Percentiles rank a stretch among this genome's conserved stretches.
Conservation (phyloP, 2,329 filamentous ascomycete genomes). For the Microcera coccophila region DNA sequence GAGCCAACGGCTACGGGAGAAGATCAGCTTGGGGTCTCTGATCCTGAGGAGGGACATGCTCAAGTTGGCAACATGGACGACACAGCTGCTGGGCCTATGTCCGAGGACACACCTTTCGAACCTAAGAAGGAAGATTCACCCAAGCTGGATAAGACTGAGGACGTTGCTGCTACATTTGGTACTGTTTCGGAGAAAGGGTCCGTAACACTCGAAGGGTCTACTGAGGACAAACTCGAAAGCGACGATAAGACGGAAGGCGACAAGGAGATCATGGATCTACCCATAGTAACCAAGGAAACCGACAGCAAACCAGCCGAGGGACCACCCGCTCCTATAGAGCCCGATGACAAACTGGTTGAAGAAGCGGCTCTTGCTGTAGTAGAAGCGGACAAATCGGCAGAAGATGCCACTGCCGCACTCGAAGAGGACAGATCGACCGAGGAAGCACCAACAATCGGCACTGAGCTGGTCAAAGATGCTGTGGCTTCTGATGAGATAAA, state of each 20-base stretch:
- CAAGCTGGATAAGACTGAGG: neutral
- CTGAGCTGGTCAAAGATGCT: neutral
- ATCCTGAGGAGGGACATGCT: neutral
- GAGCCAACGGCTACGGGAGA: neutral
- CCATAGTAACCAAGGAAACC: constrained; percentile 1
- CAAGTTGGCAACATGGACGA: neutral
- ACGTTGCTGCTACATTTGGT: neutral
- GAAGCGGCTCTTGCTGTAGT: neutral
- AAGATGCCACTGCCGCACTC: constrained; percentile 1
- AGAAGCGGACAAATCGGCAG: neutral
- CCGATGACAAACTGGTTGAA: neutral
- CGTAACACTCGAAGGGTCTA: constrained; percentile 1
- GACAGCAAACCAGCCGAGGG: neutral
- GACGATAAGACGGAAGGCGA: constrained; percentile 23
- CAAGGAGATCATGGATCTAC: constrained; percentile 6
- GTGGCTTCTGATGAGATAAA: neutral
- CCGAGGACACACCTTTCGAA: constrained; percentile 1
- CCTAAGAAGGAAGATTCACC: neutral
- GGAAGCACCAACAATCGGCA: constrained; percentile 3
- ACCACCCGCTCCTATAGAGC: neutral
- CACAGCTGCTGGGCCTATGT: neutral
- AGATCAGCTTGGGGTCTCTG: neutral
- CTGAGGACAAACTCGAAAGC: constrained; percentile 17
- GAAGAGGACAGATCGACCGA: constrained; percentile 2
- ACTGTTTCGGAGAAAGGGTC: constrained; percentile 1